Percentiles rank a stretch among this genome's conserved stretches.
These are phyloP conservation scores for Cutaneotrichosporon sp. DNA, from an alignment of 1,284 basidiomycete species.

Conservation along the genomic window DNA sequence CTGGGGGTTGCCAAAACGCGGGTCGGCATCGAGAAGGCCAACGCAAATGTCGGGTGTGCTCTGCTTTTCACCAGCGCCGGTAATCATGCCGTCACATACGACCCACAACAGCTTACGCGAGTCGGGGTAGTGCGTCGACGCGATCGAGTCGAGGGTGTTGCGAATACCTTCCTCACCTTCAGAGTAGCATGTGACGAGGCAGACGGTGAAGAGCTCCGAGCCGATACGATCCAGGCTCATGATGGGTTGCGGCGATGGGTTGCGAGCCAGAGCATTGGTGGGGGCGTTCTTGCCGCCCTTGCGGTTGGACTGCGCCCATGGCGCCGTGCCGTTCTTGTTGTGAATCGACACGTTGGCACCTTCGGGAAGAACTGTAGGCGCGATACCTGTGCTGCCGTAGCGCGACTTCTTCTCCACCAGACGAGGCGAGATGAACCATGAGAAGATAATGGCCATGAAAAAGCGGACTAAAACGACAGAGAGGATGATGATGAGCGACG, in stretches of 20 bases:
- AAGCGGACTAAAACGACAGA: constrained; percentile 86
- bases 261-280: neutral
- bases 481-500: constrained; percentile 85
- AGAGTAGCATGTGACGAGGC: constrained; percentile 95
- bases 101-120: constrained; percentile 86
- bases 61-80: constrained; percentile 87
- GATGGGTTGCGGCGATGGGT: constrained; percentile 55
- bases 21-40: constrained; percentile 82
- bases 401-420: constrained; percentile 70
- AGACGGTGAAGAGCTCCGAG: constrained; percentile 87
- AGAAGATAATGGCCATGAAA: constrained; percentile 92
- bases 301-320: constrained; percentile 60
- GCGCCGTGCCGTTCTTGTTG: constrained; percentile 83
- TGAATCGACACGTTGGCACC: constrained; percentile 87
- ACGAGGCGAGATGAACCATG: constrained; percentile 82
- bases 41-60: constrained; percentile 98
- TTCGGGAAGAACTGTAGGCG: constrained; percentile 90
- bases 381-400: constrained; percentile 66
- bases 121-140: constrained; percentile 84
- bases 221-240: constrained; percentile 84
- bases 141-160: constrained; percentile 89
- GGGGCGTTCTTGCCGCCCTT: neutral
- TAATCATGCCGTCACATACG: constrained; percentile 98
- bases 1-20: constrained; percentile 89
- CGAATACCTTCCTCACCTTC: constrained; percentile 90